Evolutionary conservation across 192 early-diverging fungal genomes (phyloP), one percentile per base, ranked within the genome.

Genomic region (Podila epigama): DNA sequence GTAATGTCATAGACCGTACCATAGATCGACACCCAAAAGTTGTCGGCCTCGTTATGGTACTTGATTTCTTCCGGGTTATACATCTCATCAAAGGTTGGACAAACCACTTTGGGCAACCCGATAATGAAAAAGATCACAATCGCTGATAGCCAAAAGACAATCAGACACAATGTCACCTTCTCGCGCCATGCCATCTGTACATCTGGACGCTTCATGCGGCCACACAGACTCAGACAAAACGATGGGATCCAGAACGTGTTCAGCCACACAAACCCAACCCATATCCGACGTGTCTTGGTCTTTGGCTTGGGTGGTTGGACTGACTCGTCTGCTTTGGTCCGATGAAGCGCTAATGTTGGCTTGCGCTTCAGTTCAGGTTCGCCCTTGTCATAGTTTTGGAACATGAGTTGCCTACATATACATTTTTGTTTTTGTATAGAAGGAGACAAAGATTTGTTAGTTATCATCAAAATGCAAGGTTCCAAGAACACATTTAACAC

Each of bases 101-200:
- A 98, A 59, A 98, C 89, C 4, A 96, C 51, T 60, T 88, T 82
- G 33, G 92, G 91, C 6, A 98, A 82, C 1, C 91, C 93, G 53
- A 95, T 85, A 63, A 98, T 94, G 82, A 95, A 92, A 75, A 98
- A 98, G 35, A 96, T 85, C 15, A 95, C 86, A 15, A 86, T 64
- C 3, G 69, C 87, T 53, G 93, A 96, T 54, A 94, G 79, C 18
- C 92, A 69, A 60, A 92, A 86, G 64, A 98, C 95, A 61, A 97
- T 79, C 39, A 96, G 57, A 71, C 94, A 95, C 16, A 98, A 83
- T 2, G 90, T 85, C 3, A 93, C 85, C 78, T 98, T 98, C 82
- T 98, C 96, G 53, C 96, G 84, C 95, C 94, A 98, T 11, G 96
- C 96, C 94, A 96, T 96, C 63, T 88, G 93, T 41, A 98, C 88